Percentiles rank a stretch among this genome's conserved stretches.
Evolutionary conservation across 106 monocot genomes (phyloP).

Genomic region (Dioscorea alata): DNA sequence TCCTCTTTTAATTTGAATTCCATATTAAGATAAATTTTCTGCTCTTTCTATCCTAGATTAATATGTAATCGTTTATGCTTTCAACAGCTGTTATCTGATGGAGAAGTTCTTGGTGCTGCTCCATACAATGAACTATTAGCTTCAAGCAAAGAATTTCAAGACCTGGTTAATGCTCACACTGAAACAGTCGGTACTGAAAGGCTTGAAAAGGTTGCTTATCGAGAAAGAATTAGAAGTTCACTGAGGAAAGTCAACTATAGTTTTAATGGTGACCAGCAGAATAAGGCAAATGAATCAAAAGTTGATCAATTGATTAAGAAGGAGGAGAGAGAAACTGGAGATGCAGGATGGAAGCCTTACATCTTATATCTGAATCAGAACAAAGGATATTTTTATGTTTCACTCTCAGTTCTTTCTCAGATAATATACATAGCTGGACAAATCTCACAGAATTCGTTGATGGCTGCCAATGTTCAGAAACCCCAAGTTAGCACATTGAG

Average conservation of each 20-base stretch:
- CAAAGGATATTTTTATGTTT: conserved; percentile 58
- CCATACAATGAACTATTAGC: conserved; percentile 51
- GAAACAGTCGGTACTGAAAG: conserved; percentile 47
- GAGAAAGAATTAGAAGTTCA: conserved; percentile 12
- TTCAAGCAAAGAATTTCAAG: conserved; percentile 64
- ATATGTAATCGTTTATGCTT: not conserved
- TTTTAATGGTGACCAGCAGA: not conserved
- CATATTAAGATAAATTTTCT: not conserved
- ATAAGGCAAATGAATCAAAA: conserved; percentile 8
- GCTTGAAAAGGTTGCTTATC: conserved; percentile 1
- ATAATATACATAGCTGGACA: conserved; percentile 65
- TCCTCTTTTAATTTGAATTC: not conserved
- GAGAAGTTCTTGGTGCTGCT: conserved; percentile 47
- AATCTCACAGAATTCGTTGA: conserved; percentile 90
- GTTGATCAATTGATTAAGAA: conserved; percentile 82
- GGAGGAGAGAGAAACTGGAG: conserved; percentile 81
- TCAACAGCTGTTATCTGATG: conserved; percentile 79
- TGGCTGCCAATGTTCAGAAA: conserved; percentile 88
- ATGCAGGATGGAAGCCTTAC: conserved; percentile 77
- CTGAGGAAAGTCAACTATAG: conserved; percentile 15
- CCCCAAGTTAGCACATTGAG: conserved; percentile 59
- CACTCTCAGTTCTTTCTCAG: conserved; percentile 46
- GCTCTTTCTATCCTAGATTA: not conserved
- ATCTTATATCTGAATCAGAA: conserved; percentile 73
- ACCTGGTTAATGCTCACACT: conserved; percentile 80